These are phyloP conservation scores for Casuarina equisetifolia DNA, from an alignment of 306 rosid genomes.

Conservation along the genomic window DNA sequence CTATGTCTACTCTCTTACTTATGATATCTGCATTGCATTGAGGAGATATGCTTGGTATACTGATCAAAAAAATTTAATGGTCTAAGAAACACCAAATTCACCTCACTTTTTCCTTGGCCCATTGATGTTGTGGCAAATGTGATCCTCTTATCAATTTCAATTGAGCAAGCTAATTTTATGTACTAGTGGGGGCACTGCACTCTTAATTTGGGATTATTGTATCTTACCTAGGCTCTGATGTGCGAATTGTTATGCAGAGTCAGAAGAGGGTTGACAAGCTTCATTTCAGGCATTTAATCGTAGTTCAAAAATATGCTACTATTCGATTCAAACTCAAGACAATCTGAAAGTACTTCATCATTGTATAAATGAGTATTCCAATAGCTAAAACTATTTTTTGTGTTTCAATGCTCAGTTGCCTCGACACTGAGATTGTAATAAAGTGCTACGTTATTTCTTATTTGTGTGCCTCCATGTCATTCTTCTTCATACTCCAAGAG, in stretches of 20 bases:
- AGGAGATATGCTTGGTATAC: constrained; percentile 3
- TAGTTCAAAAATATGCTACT: constrained; percentile 17
- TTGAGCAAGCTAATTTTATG: not conserved
- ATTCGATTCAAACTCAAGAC: not conserved
- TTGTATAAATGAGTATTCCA: not conserved
- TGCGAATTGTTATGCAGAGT: constrained; percentile 47
- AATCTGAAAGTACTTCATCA: not conserved
- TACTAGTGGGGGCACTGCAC: not conserved
- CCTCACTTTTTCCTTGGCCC: not conserved
- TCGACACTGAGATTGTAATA: not conserved
- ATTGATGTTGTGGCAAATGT: not conserved
- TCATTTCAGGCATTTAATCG: not conserved
- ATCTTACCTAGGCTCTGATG: constrained; percentile 15
- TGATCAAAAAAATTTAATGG: not conserved
- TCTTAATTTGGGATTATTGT: not conserved
- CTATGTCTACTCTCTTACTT: constrained; percentile 10
- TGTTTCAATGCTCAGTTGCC: not conserved
- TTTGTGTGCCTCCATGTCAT: not conserved
- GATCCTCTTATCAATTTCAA: not conserved
- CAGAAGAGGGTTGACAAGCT: constrained; percentile 56
- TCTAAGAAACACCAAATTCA: constrained; percentile 9
- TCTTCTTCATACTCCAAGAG: not conserved
- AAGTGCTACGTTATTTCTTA: not conserved
- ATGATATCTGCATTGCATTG: constrained; percentile 12
- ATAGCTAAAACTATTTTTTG: not conserved